Conservation (phyloP, 1,139 yeast genomes). For the Candida smagusa region DNA sequence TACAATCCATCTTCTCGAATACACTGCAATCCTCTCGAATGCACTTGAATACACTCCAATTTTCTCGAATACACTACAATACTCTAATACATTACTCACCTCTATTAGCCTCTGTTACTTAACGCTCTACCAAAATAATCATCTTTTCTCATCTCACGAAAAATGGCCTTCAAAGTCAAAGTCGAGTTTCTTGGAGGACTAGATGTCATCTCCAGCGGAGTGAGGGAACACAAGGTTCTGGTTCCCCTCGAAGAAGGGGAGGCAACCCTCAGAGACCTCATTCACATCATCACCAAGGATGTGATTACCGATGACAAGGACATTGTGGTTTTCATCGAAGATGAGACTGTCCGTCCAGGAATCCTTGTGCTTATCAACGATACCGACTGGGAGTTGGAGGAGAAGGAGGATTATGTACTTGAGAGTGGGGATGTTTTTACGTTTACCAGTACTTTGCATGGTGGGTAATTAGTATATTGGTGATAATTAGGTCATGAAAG, state of each 20-base stretch:
- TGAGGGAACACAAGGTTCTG: slow-evolving; percentile 45
- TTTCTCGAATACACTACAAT: too few species aligned
- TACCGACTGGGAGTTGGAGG: slow-evolving; percentile 96
- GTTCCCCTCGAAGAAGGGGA: slow-evolving; percentile 41
- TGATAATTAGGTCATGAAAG: too few species aligned
- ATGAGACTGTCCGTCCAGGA: slow-evolving; percentile 83
- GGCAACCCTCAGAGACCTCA: slow-evolving; percentile 54
- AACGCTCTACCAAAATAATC: too few species aligned
- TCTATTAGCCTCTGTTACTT: too few species aligned
- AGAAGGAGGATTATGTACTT: slow-evolving; percentile 73
- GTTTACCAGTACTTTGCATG: slow-evolving; percentile 92
- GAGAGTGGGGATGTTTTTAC: slow-evolving; percentile 76
- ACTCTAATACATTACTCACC: too few species aligned
- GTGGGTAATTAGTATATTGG: slow-evolving; percentile 58
- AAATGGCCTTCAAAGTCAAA: slow-evolving; percentile 14
- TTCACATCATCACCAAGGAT: slow-evolving; percentile 50
- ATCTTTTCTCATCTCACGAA: too few species aligned
- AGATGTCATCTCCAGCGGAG: slow-evolving; percentile 59
- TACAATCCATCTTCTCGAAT: too few species aligned
- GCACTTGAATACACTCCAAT: too few species aligned
- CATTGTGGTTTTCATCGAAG: slow-evolving; percentile 74
- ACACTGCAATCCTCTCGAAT: too few species aligned
- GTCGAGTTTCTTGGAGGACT: slow-evolving; percentile 55
- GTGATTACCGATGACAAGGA: slow-evolving; percentile 63
- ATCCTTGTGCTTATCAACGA: slow-evolving; percentile 88